Conservation (phyloP, 331 rosid species). For the Telfairia occidentalis region DNA sequence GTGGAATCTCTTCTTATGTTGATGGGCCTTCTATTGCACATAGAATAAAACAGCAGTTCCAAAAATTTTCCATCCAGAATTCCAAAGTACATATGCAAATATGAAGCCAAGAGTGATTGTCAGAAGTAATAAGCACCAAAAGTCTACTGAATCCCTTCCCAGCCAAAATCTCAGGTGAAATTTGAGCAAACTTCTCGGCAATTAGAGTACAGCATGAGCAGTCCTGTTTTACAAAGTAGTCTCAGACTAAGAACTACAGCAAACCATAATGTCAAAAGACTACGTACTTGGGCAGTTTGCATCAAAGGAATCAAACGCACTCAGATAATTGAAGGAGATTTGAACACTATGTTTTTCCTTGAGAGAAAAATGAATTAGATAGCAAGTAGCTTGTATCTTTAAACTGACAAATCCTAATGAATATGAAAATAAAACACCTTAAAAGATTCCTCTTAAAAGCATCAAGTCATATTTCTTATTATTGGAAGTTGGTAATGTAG, state of each 20-base stretch:
- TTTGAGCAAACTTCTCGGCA: constrained; percentile 49
- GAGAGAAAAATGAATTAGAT: not conserved
- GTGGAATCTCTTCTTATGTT: not conserved
- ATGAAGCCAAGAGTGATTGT: not conserved
- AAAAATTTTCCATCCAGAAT: not conserved
- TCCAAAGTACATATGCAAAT: not conserved
- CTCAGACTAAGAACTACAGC: not conserved
- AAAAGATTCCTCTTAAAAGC: not conserved
- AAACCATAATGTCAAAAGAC: not conserved
- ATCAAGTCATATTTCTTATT: not conserved
- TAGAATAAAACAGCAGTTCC: not conserved
- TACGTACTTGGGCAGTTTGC: not conserved
- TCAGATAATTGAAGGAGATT: not conserved
- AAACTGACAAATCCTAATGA: not conserved
- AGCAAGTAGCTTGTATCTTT: not conserved
- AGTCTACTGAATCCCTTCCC: constrained; percentile 63
- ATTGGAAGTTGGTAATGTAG: not conserved
- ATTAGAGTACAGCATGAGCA: constrained; percentile 58
- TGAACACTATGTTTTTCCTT: not conserved
- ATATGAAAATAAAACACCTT: not conserved
- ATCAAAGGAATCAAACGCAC: not conserved
- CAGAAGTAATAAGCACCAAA: constrained; percentile 37
- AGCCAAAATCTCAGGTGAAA: constrained; percentile 55
- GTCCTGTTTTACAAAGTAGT: constrained; percentile 31
- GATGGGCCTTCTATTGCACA: not conserved